These are phyloP conservation scores for Fusarium sp. DNA, from an alignment of 2,329 filamentous ascomycete genomes.

Conservation along the genomic window DNA sequence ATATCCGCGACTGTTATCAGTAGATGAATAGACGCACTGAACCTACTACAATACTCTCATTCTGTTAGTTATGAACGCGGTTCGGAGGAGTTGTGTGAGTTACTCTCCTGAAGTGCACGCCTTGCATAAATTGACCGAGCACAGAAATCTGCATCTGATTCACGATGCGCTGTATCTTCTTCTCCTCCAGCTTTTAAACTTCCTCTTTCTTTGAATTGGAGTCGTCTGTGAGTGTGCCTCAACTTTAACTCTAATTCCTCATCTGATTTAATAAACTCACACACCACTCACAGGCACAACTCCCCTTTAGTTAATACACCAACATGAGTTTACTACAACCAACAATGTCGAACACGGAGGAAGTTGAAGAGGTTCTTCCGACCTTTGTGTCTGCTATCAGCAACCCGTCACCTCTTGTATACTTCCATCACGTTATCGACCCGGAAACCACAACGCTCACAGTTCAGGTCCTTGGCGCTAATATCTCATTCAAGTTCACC, in stretches of 20 bases:
- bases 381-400: constrained; percentile 45
- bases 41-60: background rate
- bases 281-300: constrained; percentile 12
- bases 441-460: constrained; percentile 42
- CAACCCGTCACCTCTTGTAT: constrained; percentile 38
- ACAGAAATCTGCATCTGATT: constrained; percentile 1
- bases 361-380: constrained; percentile 18
- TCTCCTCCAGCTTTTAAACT: background rate
- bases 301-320: background rate
- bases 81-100: background rate
- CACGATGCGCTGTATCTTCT: constrained; percentile 1
- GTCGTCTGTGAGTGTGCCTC: constrained; percentile 11
- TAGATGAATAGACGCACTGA: background rate
- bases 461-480: constrained; percentile 52
- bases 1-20: background rate
- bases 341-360: constrained; percentile 21
- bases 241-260: background rate
- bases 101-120: background rate
- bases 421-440: constrained; percentile 53
- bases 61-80: constrained; percentile 6
- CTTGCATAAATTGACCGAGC: background rate
- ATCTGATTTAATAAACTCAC: constrained; percentile 11
- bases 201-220: background rate
- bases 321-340: background rate
- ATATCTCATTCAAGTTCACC: constrained; percentile 49